Percentiles rank a stretch among this genome's conserved stretches.
Conservation (phyloP, 208 protist genomes). For the Strigomonas oncopelti region DNA sequence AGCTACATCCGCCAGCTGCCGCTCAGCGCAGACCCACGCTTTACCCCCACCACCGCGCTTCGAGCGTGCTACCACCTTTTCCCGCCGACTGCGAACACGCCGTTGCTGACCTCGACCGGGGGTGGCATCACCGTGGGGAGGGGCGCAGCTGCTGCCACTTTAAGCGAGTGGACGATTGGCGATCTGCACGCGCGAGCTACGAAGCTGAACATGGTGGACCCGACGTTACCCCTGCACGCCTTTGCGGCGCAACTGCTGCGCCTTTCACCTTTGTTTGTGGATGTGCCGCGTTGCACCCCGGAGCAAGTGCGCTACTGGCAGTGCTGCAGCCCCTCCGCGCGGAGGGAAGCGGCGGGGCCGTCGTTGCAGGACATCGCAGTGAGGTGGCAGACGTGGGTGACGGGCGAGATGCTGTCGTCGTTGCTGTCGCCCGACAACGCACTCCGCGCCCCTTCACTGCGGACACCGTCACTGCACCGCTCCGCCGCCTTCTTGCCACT, state of each 20-base stretch:
- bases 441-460: neutral
- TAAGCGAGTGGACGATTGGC: neutral
- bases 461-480: neutral
- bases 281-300: neutral
- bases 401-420: neutral
- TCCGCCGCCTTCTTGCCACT: neutral
- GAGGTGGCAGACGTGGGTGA: neutral
- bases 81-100: neutral
- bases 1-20: neutral
- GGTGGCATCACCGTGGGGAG: too few species aligned
- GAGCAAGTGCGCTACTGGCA: conserved; percentile 10
- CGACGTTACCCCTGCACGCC: neutral
- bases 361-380: neutral
- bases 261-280: conserved; percentile 1
- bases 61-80: neutral
- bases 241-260: neutral
- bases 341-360: neutral
- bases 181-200: neutral
- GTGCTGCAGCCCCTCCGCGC: neutral
- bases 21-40: neutral
- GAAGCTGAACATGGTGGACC: neutral
- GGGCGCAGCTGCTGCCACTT: too few species aligned
- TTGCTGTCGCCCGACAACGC: neutral
- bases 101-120: neutral
- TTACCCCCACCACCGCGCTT: neutral